Evolutionary conservation across 305 asterid species (phyloP).

Genomic region (Lippia alba): DNA sequence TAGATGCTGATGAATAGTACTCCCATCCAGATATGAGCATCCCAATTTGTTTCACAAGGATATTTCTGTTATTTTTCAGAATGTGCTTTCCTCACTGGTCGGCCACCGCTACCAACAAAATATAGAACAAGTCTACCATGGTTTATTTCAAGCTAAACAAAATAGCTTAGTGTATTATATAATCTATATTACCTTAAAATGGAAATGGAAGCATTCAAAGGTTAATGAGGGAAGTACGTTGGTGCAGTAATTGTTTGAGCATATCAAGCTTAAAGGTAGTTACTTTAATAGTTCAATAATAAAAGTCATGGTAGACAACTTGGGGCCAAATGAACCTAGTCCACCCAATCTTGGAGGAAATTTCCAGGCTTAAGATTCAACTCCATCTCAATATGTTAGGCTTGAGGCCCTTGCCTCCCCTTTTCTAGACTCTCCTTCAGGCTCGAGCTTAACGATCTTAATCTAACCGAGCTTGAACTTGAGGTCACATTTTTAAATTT

Average conservation of each 20-base stretch:
- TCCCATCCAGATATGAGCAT: conserved; percentile 18
- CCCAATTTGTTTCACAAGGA: conserved; percentile 24
- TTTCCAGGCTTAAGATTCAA: too few species aligned
- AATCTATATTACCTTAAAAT: too few species aligned
- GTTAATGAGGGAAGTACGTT: not conserved
- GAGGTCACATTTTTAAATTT: too few species aligned
- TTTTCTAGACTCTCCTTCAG: too few species aligned
- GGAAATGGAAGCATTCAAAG: too few species aligned
- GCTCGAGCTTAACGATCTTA: too few species aligned
- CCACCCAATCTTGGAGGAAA: too few species aligned
- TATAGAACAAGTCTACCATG: not conserved
- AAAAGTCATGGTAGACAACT: conserved; percentile 8
- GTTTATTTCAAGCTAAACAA: conserved; percentile 1
- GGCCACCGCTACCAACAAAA: not conserved
- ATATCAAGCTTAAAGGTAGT: conserved; percentile 14
- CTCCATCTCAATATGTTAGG: too few species aligned
- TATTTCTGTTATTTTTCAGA: not conserved
- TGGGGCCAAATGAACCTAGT: too few species aligned
- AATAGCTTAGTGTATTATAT: not conserved
- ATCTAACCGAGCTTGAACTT: too few species aligned
- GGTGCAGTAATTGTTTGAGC: conserved; percentile 15
- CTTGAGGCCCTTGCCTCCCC: too few species aligned
- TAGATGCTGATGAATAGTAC: conserved; percentile 30
- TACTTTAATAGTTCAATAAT: conserved; percentile 5
- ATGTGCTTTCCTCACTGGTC: not conserved